phyloP scores from a whole-genome alignment of 805 yeast genomes.

The Kodamaea jinghongensis region DNA sequence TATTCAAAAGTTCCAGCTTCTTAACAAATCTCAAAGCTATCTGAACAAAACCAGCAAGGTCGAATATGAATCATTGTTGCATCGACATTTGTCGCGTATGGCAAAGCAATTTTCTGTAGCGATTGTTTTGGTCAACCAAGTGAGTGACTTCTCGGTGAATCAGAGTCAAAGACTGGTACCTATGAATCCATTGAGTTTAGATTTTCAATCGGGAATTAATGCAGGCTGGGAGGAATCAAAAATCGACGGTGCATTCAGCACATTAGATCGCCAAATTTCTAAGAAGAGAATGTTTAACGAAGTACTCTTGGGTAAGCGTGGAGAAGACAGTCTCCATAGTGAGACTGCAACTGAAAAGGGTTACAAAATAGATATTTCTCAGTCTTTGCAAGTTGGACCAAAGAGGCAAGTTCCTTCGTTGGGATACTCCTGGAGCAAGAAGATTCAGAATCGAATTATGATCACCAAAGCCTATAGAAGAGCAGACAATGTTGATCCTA shows the following conservation, averaged over 20 bases:
- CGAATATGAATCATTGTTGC: slow-evolving; percentile 17
- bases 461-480: slow-evolving; percentile 31
- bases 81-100: slow-evolving; percentile 17
- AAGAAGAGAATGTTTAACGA: slow-evolving; percentile 1
- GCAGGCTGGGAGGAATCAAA: slow-evolving; percentile 22
- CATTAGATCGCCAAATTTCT: background rate
- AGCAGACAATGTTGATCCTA: slow-evolving; percentile 10
- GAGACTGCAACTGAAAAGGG: too few species aligned
- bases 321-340: too few species aligned
- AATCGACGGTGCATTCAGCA: slow-evolving; percentile 2
- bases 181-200: slow-evolving; percentile 17
- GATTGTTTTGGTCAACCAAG: slow-evolving; percentile 24
- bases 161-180: background rate
- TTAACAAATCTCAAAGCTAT: slow-evolving; percentile 23
- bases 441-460: slow-evolving; percentile 24
- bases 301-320: background rate
- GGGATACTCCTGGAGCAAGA: slow-evolving; percentile 33
- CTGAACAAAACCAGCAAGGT: slow-evolving; percentile 18
- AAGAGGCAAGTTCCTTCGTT: slow-evolving; percentile 29
- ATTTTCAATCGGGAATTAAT: slow-evolving; percentile 19
- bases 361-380: too few species aligned
- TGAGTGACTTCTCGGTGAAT: slow-evolving; percentile 17
- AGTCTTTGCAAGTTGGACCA: slow-evolving; percentile 5
- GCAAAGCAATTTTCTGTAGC: slow-evolving; percentile 19
- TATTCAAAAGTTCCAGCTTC: slow-evolving; percentile 18